phyloP scores from a whole-genome alignment of 2,329 filamentous ascomycete genomes.

The Colletotrichum sp. region DNA sequence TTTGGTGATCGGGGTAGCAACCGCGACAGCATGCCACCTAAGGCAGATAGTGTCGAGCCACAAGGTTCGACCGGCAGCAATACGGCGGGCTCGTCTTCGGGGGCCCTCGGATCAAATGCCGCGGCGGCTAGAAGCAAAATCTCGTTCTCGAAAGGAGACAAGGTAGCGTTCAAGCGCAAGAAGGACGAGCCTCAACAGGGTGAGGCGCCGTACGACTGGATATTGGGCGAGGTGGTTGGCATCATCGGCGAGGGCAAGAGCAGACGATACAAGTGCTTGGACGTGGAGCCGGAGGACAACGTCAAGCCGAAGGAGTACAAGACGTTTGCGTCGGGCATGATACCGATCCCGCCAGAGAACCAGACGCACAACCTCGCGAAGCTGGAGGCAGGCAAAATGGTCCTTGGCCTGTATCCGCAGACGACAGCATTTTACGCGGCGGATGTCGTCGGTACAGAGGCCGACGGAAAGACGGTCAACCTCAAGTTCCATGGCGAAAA shows the following conservation, averaged over 20 bases:
- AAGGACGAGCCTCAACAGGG: slow-evolving; percentile 43
- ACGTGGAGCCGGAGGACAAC: slow-evolving; percentile 76
- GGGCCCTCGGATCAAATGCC: slow-evolving; percentile 17
- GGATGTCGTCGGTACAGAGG: slow-evolving; percentile 75
- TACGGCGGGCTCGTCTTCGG: slow-evolving; percentile 31
- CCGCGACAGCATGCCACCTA: slow-evolving; percentile 59
- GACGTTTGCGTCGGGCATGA: slow-evolving; percentile 77
- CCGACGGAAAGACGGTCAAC: slow-evolving; percentile 56
- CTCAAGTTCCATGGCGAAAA: slow-evolving; percentile 84
- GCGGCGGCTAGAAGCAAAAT: slow-evolving; percentile 45
- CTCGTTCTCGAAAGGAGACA: slow-evolving; percentile 65
- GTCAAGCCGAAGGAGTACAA: slow-evolving; percentile 73
- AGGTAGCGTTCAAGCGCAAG: slow-evolving; percentile 71
- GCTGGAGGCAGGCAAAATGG: slow-evolving; percentile 72
- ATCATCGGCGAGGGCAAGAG: slow-evolving; percentile 80
- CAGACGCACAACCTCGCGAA: slow-evolving; percentile 58
- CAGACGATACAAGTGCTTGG: slow-evolving; percentile 79
- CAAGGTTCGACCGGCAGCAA: slow-evolving; percentile 46
- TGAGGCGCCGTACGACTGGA: slow-evolving; percentile 65
- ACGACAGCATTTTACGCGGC: slow-evolving; percentile 88
- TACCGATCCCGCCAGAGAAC: slow-evolving; percentile 69
- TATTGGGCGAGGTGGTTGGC: slow-evolving; percentile 78
- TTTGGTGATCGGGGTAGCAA: slow-evolving; percentile 40
- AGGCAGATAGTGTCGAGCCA: slow-evolving; percentile 62
- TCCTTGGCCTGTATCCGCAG: slow-evolving; percentile 80